Conservation (phyloP, 2,329 filamentous ascomycete genomes). For the Phoma sp. region DNA sequence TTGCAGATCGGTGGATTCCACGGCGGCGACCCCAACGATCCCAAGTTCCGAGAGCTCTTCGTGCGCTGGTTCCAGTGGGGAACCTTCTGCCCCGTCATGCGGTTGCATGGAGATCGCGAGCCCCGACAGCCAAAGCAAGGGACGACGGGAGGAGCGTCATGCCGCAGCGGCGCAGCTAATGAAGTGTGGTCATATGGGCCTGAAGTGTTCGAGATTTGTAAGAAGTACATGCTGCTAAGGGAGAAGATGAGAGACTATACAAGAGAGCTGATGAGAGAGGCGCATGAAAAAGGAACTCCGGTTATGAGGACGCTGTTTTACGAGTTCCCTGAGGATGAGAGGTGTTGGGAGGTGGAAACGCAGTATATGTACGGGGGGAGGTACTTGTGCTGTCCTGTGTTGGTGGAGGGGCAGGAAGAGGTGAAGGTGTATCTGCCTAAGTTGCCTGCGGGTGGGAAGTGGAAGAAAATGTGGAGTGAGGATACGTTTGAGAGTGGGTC, state of each 20-base stretch:
- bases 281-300: slow-evolving; percentile 65
- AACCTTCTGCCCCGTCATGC: slow-evolving; percentile 70
- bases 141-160: slow-evolving; percentile 45
- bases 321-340: slow-evolving; percentile 63
- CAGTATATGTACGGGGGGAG: slow-evolving; percentile 69
- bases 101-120: slow-evolving; percentile 70
- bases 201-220: slow-evolving; percentile 65
- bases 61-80: slow-evolving; percentile 74
- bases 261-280: slow-evolving; percentile 63
- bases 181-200: slow-evolving; percentile 72
- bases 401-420: slow-evolving; percentile 55
- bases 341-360: slow-evolving; percentile 63
- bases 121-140: slow-evolving; percentile 58
- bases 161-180: slow-evolving; percentile 59
- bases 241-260: slow-evolving; percentile 66
- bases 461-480: slow-evolving; percentile 51
- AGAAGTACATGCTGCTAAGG: slow-evolving; percentile 63
- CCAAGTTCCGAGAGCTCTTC: slow-evolving; percentile 66
- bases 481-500: slow-evolving; percentile 48
- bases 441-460: slow-evolving; percentile 40
- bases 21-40: slow-evolving; percentile 64
- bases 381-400: slow-evolving; percentile 64
- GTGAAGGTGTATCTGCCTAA: slow-evolving; percentile 61
- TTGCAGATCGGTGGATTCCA: slow-evolving; percentile 68
- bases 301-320: slow-evolving; percentile 69